phyloP scores from a whole-genome alignment of 73 alveolate species.

The Stentor roeselii region DNA sequence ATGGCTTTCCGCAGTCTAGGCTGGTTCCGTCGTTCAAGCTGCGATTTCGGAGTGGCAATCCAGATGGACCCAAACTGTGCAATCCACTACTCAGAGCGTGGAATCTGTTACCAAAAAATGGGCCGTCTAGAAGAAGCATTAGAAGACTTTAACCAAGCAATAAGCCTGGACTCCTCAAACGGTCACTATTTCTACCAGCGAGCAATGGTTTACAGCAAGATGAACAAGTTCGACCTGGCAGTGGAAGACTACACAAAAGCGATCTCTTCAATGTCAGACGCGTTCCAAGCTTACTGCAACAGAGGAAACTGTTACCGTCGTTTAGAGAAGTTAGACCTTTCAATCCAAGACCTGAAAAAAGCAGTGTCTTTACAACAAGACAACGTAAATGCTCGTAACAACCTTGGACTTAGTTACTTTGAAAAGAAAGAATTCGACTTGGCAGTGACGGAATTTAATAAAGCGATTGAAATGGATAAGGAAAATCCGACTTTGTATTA shows the following conservation, averaged over 20 bases:
- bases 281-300: slow-evolving; percentile 58
- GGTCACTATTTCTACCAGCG: slow-evolving; percentile 66
- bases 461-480: slow-evolving; percentile 71
- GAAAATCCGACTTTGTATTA: slow-evolving; percentile 58
- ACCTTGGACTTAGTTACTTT: slow-evolving; percentile 78
- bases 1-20: slow-evolving; percentile 56
- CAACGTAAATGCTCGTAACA: slow-evolving; percentile 79
- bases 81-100: slow-evolving; percentile 47
- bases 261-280: slow-evolving; percentile 39
- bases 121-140: slow-evolving; percentile 74
- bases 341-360: slow-evolving; percentile 67
- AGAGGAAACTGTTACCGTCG: slow-evolving; percentile 74
- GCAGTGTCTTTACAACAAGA: slow-evolving; percentile 77
- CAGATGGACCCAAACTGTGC: slow-evolving; percentile 47
- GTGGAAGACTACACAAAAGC: slow-evolving; percentile 75
- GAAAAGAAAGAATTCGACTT: slow-evolving; percentile 66
- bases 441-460: slow-evolving; percentile 67
- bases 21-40: slow-evolving; percentile 59
- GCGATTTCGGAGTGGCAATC: slow-evolving; percentile 73
- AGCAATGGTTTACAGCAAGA: slow-evolving; percentile 73
- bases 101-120: slow-evolving; percentile 58
- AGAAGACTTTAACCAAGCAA: slow-evolving; percentile 69
- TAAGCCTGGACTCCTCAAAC: slow-evolving; percentile 51
- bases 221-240: slow-evolving; percentile 67
- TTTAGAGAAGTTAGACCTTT: slow-evolving; percentile 59